These are phyloP conservation scores for Leishmania tropica DNA, from an alignment of 208 protist genomes.

Conservation along the genomic window DNA sequence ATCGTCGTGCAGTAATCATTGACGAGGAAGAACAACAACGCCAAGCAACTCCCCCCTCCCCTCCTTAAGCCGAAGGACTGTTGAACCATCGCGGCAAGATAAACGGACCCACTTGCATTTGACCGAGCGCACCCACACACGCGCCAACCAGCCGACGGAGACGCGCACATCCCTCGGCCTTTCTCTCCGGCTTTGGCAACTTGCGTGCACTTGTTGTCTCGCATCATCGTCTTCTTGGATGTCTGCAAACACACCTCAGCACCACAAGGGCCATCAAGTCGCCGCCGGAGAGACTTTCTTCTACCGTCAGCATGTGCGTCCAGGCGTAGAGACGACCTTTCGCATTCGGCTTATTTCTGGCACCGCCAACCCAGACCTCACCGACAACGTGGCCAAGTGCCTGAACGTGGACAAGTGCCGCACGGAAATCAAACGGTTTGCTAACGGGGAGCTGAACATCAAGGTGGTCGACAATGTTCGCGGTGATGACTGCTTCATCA, in stretches of 20 bases:
- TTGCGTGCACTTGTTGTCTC: background rate
- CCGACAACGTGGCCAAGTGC: conserved; percentile 80
- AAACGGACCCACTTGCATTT: background rate
- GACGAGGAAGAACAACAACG: background rate
- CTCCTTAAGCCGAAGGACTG: background rate
- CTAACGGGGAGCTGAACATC: conserved; percentile 93
- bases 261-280: conserved; percentile 63
- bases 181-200: background rate
- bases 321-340: conserved; percentile 83
- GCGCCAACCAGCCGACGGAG: background rate
- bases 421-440: conserved; percentile 87
- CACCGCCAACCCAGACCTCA: conserved; percentile 79
- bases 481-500: conserved; percentile 96
- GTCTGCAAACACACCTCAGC: conserved; percentile 20
- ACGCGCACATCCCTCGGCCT: background rate
- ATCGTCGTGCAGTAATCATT: background rate
- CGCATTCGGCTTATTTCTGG: conserved; percentile 89
- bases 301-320: conserved; percentile 74
- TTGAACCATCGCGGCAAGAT: background rate
- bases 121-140: background rate
- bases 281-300: conserved; percentile 82
- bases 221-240: conserved; percentile 7
- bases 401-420: conserved; percentile 79
- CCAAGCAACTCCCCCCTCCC: background rate
- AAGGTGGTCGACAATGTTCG: conserved; percentile 95